Conservation (phyloP, 2,329 filamentous ascomycete species). For the Meredithiella fracta region DNA sequence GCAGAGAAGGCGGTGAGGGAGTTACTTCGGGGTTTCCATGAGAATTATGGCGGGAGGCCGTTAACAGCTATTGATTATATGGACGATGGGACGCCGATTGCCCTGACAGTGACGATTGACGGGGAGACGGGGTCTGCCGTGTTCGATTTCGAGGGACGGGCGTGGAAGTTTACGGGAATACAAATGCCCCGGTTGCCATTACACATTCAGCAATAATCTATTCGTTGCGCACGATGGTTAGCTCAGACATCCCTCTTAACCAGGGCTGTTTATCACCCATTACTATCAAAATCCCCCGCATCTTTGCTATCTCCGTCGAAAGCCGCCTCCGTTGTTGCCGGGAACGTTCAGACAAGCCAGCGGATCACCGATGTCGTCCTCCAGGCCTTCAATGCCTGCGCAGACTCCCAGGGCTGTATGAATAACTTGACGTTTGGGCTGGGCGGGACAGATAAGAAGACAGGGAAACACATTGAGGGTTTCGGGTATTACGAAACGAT, state of each 20-base stretch:
- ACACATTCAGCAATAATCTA: conserved; percentile 81
- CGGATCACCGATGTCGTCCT: conserved; percentile 30
- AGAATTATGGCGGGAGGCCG: conserved; percentile 52
- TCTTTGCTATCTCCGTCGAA: conserved; percentile 62
- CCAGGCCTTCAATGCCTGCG: conserved; percentile 64
- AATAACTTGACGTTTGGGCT: conserved; percentile 78
- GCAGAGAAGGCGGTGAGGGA: conserved; percentile 59
- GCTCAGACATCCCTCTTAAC: conserved; percentile 67
- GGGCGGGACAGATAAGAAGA: conserved; percentile 28
- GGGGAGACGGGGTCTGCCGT: conserved; percentile 57
- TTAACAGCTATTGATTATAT: conserved; percentile 62
- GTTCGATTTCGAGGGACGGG: conserved; percentile 69
- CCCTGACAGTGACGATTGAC: conserved; percentile 58
- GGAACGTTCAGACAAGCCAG: conserved; percentile 46
- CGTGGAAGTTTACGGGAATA: conserved; percentile 63
- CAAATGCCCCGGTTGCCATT: conserved; percentile 67
- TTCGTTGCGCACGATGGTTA: conserved; percentile 63
- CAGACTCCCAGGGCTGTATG: conserved; percentile 63
- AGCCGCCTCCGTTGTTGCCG: conserved; percentile 64
- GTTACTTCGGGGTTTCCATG: conserved; percentile 53
- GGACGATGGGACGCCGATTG: conserved; percentile 69
- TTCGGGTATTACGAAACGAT: conserved; percentile 46
- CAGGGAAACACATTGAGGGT: conserved; percentile 23
- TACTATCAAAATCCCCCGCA: conserved; percentile 54
- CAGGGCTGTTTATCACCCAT: conserved; percentile 68